Base-by-base conservation (phyloP, 257 asterid species). In the Osmanthus fragrans region DNA sequence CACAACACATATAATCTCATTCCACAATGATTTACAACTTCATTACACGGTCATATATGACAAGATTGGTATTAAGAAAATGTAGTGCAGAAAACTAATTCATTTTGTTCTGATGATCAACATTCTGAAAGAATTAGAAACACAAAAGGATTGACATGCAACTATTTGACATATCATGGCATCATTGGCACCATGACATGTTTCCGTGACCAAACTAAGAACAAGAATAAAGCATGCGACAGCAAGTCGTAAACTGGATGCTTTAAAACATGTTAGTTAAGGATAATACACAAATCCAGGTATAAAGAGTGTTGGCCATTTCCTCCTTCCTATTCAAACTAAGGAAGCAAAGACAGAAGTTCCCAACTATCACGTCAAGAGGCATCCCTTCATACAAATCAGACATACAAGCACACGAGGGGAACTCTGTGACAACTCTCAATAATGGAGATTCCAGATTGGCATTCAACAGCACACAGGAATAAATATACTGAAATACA, bases 241-340 rank as follows among this genome's bases (percentile, higher is more conserved):
- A 18, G 63, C 63, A 11, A 42, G 5, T 42, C 3, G 5, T 42
- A 12, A 51, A 19, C 80, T 16, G 18, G 72, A 27, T n/a, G 73
- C 45, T 29, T 29, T 82, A 70, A 65, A 73, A 70, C 79, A 73
- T 64, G 71, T 32, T 19, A 37, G 25, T 49, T 71, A 16, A 65
- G 73, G 64, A 27, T 60, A 11, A 23, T 49, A 73, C 83, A 71
- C 39, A 60, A 66, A 21, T 73, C 49, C 32, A 84, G 66, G 54
- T 39, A 49, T 19, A 49, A 81, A 71, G 73, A 72, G 74, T 13
- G 69, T 72, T 54, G 47, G 68, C 77, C 77, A 74, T 81, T 72
- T 73, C 27, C 69, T 79, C 72, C 63, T 40, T 70, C 73, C 21
- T 27, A 63, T 29, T 18, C 7, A 70, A 37, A 25, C 33, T n/a